These are phyloP conservation scores for Colletotrichum musae DNA, from an alignment of 2,329 filamentous ascomycete species.

Conservation along the genomic window DNA sequence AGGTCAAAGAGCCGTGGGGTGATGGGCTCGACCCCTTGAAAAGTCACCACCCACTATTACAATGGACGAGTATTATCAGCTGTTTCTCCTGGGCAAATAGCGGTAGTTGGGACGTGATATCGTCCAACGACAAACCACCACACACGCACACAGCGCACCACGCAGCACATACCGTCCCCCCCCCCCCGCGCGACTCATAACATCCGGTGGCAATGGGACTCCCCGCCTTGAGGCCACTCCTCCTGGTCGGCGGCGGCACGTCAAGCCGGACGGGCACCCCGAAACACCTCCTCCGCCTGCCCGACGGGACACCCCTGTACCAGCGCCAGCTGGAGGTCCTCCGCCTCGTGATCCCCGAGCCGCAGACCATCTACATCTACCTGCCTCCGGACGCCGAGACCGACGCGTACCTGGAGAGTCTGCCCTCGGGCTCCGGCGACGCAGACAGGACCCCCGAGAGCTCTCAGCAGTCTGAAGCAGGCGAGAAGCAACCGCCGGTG, in stretches of 20 bases:
- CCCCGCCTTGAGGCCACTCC: conserved; percentile 45
- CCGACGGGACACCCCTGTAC: conserved; percentile 47
- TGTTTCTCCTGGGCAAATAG: too few species aligned
- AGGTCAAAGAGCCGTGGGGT: conserved; percentile 6
- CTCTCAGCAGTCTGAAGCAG: neutral
- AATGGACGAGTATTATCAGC: neutral
- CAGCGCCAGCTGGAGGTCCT: conserved; percentile 46
- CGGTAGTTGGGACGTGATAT: neutral
- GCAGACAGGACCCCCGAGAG: conserved; percentile 22
- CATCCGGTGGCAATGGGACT: conserved; percentile 18
- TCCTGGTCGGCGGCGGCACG: conserved; percentile 51
- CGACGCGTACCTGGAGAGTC: conserved; percentile 30
- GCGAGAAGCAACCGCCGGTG: neutral
- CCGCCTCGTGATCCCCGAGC: conserved; percentile 44
- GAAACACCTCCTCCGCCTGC: conserved; percentile 50
- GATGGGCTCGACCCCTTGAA: conserved; percentile 1
- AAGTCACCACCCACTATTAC: neutral
- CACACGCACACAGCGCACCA: neutral
- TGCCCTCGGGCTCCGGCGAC: conserved; percentile 26
- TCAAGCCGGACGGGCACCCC: conserved; percentile 50
- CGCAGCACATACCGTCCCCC: neutral
- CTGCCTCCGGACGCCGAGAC: conserved; percentile 40
- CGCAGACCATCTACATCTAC: conserved; percentile 47
- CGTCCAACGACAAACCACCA: neutral
- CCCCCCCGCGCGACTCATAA: too few species aligned